Evolutionary conservation across 2,329 filamentous ascomycete genomes (phyloP), one percentile per base, ranked within the genome.

Genomic region (Grosmannia serpens): DNA sequence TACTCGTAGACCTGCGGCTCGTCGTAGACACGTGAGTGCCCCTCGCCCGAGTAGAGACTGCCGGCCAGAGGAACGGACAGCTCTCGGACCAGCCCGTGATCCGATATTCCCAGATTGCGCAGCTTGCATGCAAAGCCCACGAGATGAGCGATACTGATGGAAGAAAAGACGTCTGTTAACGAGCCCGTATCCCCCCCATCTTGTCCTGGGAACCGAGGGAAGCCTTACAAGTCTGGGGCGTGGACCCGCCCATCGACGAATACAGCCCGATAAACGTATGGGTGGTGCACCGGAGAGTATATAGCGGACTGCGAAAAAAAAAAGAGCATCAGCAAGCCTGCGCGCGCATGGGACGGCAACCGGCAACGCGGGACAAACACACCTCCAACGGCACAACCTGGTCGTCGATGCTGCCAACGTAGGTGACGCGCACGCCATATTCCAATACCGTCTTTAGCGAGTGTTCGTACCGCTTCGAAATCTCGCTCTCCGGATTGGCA

Each of bases 181-280:
- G 17, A 22, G 5, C 8, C 38, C 20, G n/a, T 5, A 2, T 38
- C 15, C 20, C 8, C 51, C 15, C 20, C 8, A 10, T 17, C 7
- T 4, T 10, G 15, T 26, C 1, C 24, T 24, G 24, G 33, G 33
- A 11, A 10, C 17, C 8, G 27, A 22, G 1, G 11, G 8, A 7
- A 11, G 20, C 64, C 79, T 67, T 68, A 83, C 80, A 99, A 99
- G 70, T 95, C 91, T 2, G 91, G 90, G 0, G 91, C 88, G 69
- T 97, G 92, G 38, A 96, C 81, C 60, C 91, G 85, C 29, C 91
- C 89, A 70, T 99, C 92, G 57, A 99, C 88, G 69, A 97, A 97
- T 20, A 95, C 91, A n/a, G 91, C 89, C 31, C 94, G 86, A 70
- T 91, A 95, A 60, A 97, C 92, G 70, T 96, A 91, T 0, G 94